Conservation (phyloP, 2,329 filamentous ascomycete species). For the Plectosphaerella plurivora region DNA sequence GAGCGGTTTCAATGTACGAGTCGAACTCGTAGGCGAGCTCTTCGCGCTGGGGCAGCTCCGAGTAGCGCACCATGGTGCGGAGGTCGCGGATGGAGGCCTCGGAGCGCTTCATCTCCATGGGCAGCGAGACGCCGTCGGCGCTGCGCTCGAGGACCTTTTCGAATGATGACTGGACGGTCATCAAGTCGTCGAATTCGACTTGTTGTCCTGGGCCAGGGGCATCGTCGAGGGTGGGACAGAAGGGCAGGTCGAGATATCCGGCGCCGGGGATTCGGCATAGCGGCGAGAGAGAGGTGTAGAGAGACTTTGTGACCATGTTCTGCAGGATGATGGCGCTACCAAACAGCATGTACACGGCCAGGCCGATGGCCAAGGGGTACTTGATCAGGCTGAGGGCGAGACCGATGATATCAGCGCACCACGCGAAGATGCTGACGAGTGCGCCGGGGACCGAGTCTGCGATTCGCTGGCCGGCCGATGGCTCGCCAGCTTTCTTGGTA, state of each 20-base stretch:
- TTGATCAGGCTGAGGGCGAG: constrained; percentile 60
- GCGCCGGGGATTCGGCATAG: constrained; percentile 66
- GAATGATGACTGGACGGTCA: constrained; percentile 70
- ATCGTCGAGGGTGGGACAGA: constrained; percentile 43
- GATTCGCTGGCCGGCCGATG: constrained; percentile 24
- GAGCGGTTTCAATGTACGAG: constrained; percentile 67
- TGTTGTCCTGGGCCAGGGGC: constrained; percentile 19
- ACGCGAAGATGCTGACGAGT: constrained; percentile 36
- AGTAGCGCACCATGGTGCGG: constrained; percentile 66
- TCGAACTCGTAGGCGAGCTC: constrained; percentile 74
- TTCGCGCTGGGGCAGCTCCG: constrained; percentile 60
- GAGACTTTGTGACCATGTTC: constrained; percentile 57
- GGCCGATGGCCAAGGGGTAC: constrained; percentile 56
- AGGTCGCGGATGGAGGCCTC: constrained; percentile 72
- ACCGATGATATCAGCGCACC: constrained; percentile 50
- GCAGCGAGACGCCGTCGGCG: constrained; percentile 61
- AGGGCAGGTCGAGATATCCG: constrained; percentile 57
- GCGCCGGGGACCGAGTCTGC: constrained; percentile 29
- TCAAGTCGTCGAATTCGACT: constrained; percentile 70
- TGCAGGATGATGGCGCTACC: constrained; percentile 55
- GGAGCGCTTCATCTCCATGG: constrained; percentile 73
- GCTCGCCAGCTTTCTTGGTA: constrained; percentile 1
- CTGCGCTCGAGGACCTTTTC: constrained; percentile 69
- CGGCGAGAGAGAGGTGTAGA: constrained; percentile 60
- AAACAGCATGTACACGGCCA: constrained; percentile 58